A percentile compares a stretch with the other conserved stretches of the same genome.
These are phyloP conservation scores for Magnaporthiopsis incrustans DNA, from an alignment of 2,329 filamentous ascomycete genomes.

Conservation along the genomic window DNA sequence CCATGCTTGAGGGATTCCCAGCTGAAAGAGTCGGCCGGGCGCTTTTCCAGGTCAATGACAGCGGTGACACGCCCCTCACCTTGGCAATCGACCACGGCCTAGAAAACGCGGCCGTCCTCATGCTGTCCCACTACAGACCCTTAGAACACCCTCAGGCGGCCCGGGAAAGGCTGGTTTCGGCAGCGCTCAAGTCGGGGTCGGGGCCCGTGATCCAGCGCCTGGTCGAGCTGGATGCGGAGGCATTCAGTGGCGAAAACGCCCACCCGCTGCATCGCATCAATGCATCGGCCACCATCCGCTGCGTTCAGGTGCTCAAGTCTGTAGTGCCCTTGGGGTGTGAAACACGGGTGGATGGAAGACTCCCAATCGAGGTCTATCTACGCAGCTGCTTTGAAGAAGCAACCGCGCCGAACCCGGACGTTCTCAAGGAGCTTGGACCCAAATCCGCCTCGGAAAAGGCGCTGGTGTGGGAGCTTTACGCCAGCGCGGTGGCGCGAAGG, in stretches of 20 bases:
- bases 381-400: not conserved
- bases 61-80: not conserved
- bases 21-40: not conserved
- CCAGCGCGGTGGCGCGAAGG: not conserved
- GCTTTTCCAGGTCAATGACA: not conserved
- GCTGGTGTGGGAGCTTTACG: not conserved
- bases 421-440: not conserved
- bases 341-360: not conserved
- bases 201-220: not conserved
- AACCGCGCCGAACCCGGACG: not conserved
- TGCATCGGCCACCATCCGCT: not conserved
- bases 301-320: not conserved
- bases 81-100: not conserved
- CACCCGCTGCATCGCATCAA: not conserved
- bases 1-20: not conserved
- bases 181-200: not conserved
- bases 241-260: not conserved
- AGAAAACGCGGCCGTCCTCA: too few species aligned
- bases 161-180: too few species aligned
- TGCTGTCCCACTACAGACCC: not conserved
- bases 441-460: not conserved
- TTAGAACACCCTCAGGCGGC: too few species aligned
- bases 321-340: not conserved
- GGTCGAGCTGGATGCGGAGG: not conserved
- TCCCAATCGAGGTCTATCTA: not conserved